These are phyloP conservation scores for Panaeolus papilionaceus DNA, from an alignment of 768 basidiomycete genomes.

Conservation along the genomic window DNA sequence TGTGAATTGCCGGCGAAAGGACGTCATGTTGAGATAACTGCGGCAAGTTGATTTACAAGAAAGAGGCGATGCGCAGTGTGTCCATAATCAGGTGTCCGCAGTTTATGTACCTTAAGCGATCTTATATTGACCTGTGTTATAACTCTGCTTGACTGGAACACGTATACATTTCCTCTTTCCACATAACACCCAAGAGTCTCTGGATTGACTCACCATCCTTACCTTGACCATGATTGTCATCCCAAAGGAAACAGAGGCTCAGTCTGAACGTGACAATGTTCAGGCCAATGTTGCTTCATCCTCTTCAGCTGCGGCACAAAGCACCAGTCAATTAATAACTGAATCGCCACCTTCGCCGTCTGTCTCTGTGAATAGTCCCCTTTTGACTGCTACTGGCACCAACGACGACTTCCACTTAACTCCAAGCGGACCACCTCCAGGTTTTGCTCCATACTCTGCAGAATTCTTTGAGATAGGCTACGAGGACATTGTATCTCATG, in stretches of 20 bases:
- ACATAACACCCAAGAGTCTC: background rate
- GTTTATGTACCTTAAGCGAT: background rate
- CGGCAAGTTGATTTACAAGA: background rate
- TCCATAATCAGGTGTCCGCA: background rate
- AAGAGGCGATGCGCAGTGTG: conserved; percentile 4
- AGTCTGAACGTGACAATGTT: background rate
- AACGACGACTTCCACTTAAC: background rate
- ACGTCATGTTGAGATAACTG: background rate
- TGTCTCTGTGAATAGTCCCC: background rate
- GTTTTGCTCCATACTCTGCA: conserved; percentile 68
- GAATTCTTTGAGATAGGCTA: conserved; percentile 55
- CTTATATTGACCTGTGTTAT: background rate
- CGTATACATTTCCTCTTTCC: conserved; percentile 5
- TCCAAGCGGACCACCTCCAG: conserved; percentile 60
- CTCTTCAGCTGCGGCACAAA: background rate
- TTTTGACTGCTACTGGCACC: background rate
- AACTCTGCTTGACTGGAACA: background rate
- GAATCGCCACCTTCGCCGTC: conserved; percentile 2
- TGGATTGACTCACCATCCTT: background rate
- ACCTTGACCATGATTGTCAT: conserved; percentile 4
- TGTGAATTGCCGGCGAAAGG: background rate
- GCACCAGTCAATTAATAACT: background rate
- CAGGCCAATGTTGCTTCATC: background rate
- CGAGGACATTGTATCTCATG: conserved; percentile 71
- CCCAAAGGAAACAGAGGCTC: conserved; percentile 6